A percentile compares a stretch with the other conserved stretches of the same genome.
phyloP scores from a whole-genome alignment of 2,329 filamentous ascomycete genomes.

The Xylaria sp. region DNA sequence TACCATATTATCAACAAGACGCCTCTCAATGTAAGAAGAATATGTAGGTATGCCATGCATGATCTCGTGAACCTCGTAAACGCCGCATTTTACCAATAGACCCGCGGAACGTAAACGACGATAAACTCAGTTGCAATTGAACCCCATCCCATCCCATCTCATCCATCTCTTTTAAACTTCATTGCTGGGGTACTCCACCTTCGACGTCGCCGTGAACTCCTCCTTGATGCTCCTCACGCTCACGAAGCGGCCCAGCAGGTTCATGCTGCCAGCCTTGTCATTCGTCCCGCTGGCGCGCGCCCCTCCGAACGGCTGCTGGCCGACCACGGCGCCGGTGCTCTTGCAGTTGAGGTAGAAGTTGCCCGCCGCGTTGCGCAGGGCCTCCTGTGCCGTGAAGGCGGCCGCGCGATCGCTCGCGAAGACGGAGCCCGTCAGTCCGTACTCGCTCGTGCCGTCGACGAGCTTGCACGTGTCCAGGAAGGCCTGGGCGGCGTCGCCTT shows the following conservation, averaged over 20 bases:
- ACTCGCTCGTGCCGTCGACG: slow-evolving; percentile 75
- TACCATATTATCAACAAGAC: too few relatives aligned
- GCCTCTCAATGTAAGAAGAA: too few relatives aligned
- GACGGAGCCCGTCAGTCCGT: slow-evolving; percentile 77
- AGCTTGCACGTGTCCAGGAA: slow-evolving; percentile 65
- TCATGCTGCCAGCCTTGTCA: slow-evolving; percentile 72
- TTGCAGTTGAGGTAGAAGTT: slow-evolving; percentile 91
- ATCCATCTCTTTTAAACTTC: slow-evolving; percentile 53
- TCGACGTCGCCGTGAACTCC: slow-evolving; percentile 69
- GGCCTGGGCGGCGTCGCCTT: slow-evolving; percentile 53
- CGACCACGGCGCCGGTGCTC: slow-evolving; percentile 74
- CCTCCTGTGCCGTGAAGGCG: slow-evolving; percentile 71
- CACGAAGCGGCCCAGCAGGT: slow-evolving; percentile 69
- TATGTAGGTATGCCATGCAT: too few relatives aligned
- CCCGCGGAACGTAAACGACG: too few relatives aligned
- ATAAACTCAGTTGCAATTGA: too few relatives aligned
- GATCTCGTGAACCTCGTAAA: too few relatives aligned
- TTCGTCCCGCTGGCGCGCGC: slow-evolving; percentile 72
- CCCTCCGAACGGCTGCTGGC: slow-evolving; percentile 75
- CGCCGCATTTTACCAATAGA: too few relatives aligned
- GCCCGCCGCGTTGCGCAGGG: slow-evolving; percentile 73
- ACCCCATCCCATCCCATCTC: too few relatives aligned
- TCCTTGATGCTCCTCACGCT: slow-evolving; percentile 74
- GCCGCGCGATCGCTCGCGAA: slow-evolving; percentile 73
- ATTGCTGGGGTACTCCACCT: slow-evolving; percentile 75